Evolutionary conservation across 306 rosid species (phyloP), one percentile per base, ranked within the genome.

Genomic region (Prunus armeniaca): DNA sequence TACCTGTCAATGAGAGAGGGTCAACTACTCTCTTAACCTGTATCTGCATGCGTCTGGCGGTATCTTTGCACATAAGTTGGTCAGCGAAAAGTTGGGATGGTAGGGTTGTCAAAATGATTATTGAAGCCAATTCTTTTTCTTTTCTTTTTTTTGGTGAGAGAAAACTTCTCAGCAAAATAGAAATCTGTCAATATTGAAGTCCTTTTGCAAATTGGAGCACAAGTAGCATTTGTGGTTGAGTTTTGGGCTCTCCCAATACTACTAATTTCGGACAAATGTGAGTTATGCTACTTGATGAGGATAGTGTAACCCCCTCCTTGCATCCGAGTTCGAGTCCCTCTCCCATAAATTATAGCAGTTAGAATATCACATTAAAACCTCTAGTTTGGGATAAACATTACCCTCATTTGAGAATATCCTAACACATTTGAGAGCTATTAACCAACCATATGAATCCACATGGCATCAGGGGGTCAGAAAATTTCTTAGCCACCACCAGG

Each of bases 391-490:
- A 38, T 38, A 38, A 38, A 38, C 43, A 38, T 38, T 38, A 7
- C 43, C 43, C 43, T 9, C 43, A 38, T 38, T 38, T 38, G 43
- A 38, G 43, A 38, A 38, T 38, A 6, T 38, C n/a, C 57, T 18
- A 6, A 51, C 64, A 52, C 22, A 61, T 30, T 66, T 61, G 6
- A 47, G 67, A 61, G 67, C 28, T 72, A 49, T 57, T 14, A 65
- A 18, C 57, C 72, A 45, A 74, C 24, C 62, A 24, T 38, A 24
- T 38, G 41, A 25, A 72, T 77, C 69, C 74, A 77, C 79, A 65
- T 71, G 51, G 66, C 85, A 64, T 50, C 13, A 76, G 17, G 57
- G 61, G 25, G 76, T 80, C 70, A 63, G 69, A 68, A 38, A 25
- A 71, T 63, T 46, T 46, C 47, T 46, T 52, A 64, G 77, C 65